Evolutionary conservation across 129 eudicot genomes (phyloP), one percentile per base, ranked within the genome.

Genomic region (Centrapalus pauciflorus): DNA sequence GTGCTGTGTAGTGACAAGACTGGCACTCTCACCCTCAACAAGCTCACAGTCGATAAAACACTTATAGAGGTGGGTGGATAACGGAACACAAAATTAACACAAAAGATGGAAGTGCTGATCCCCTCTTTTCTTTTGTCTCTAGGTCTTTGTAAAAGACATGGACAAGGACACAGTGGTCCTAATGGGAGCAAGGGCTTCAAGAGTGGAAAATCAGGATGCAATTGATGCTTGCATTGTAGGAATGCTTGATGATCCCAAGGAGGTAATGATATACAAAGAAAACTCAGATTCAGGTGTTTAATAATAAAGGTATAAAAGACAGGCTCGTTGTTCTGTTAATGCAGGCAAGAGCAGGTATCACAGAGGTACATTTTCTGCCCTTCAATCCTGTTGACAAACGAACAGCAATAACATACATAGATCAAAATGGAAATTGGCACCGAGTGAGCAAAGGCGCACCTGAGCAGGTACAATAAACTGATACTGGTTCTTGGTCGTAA

Each of bases 391-490:
- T 89, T 48, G 94, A 80, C 10, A 89, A 89, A 83, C 87, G 96
- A 30, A 89, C 96, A 25, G 96, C 96, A 14, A 85, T 89, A 41
- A 89, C 96, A 13, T 89, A 89, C 69, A 69, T 75, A 8, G 96
- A 89, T 51, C 33, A 41, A 29, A 61, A 35, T 14, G 96, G 90
- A 40, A 64, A 85, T 55, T 89, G 96, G 96, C 82, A 85, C 27
- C 79, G 96, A 32, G 87, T 73, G 24, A 89, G 96, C 82, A 89
- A 89, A 81, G 96, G 96, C 37, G 96, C 96, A 59, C 96, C 96
- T 2, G 96, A 89, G 66, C 96, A 89, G 96, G 96, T 88, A 73
- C 49, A 52, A 19, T 76, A 27, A 49, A 16, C 11, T 59, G n/a
- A 32, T 28, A 23, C 52, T 5, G 14, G 25, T 37, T 40, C 3